phyloP scores from a whole-genome alignment of 139 green algal species.

The Chlorella sp. region DNA sequence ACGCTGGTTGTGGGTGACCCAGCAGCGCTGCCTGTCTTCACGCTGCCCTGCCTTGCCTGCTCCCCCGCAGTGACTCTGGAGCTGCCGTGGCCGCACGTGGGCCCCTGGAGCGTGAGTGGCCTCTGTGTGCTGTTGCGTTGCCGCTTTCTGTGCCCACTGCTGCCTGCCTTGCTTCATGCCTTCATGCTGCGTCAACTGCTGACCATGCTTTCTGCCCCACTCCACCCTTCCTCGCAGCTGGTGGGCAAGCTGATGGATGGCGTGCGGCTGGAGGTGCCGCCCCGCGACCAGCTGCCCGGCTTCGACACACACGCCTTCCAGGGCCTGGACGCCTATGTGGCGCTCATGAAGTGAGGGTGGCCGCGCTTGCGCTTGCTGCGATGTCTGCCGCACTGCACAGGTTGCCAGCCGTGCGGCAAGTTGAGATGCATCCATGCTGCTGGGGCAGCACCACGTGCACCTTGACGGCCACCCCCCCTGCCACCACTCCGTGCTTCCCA shows the following conservation, averaged over 20 bases:
- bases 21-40: no score
- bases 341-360: slow-evolving; percentile 69
- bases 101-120: background rate
- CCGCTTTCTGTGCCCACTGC: background rate
- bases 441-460: no score
- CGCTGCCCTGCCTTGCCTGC: no score
- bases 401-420: no score
- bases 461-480: no score
- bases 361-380: no score
- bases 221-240: background rate
- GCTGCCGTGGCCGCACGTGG: slow-evolving; percentile 14
- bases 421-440: no score
- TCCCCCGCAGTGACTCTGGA: slow-evolving; percentile 7
- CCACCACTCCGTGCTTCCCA: no score
- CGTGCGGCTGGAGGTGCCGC: background rate
- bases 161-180: background rate
- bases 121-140: no score
- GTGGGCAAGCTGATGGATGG: slow-evolving; percentile 28
- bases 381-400: no score
- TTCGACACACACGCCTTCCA: background rate
- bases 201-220: background rate
- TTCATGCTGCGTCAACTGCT: no score
- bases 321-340: slow-evolving; percentile 48
- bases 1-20: no score
- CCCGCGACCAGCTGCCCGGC: background rate